Evolutionary conservation across 2,329 filamentous ascomycete genomes (phyloP).

Genomic region (Diplodia scrobiculata): DNA sequence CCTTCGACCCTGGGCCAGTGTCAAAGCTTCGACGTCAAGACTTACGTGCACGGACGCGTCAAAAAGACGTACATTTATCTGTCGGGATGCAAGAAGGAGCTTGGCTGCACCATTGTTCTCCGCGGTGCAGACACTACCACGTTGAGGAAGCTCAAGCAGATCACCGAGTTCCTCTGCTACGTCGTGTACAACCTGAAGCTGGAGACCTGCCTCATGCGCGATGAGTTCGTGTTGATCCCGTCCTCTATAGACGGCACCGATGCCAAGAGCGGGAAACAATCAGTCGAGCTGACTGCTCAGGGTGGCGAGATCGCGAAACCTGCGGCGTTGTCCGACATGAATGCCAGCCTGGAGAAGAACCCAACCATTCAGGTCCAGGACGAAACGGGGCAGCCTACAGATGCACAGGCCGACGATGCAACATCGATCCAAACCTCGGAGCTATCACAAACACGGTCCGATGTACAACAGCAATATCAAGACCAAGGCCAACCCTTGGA

Average conservation of each 20-base stretch:
- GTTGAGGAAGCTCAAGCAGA: slow-evolving; percentile 79
- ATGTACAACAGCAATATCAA: neutral
- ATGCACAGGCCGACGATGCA: neutral
- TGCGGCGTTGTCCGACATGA: neutral
- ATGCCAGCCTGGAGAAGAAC: neutral
- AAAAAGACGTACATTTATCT: slow-evolving; percentile 97
- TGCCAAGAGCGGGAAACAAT: neutral
- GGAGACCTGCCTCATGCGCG: slow-evolving; percentile 89
- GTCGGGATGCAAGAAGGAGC: slow-evolving; percentile 82
- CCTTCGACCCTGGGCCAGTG: slow-evolving; percentile 76
- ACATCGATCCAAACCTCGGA: neutral
- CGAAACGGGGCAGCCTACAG: neutral
- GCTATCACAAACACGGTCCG: neutral
- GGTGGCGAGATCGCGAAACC: slow-evolving; percentile 14
- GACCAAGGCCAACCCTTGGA: slow-evolving; percentile 5
- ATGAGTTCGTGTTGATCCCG: slow-evolving; percentile 86
- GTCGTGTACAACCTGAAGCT: slow-evolving; percentile 97
- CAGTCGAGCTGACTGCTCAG: slow-evolving; percentile 6
- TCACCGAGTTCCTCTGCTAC: slow-evolving; percentile 98
- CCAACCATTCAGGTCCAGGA: slow-evolving; percentile 7
- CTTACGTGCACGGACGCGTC: slow-evolving; percentile 79
- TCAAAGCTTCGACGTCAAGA: slow-evolving; percentile 90
- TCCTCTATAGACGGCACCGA: slow-evolving; percentile 53
- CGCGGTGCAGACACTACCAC: slow-evolving; percentile 74
- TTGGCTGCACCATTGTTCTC: slow-evolving; percentile 92